Evolutionary conservation across 306 rosid species (phyloP).

Genomic region (Trichosanthes truncata): DNA sequence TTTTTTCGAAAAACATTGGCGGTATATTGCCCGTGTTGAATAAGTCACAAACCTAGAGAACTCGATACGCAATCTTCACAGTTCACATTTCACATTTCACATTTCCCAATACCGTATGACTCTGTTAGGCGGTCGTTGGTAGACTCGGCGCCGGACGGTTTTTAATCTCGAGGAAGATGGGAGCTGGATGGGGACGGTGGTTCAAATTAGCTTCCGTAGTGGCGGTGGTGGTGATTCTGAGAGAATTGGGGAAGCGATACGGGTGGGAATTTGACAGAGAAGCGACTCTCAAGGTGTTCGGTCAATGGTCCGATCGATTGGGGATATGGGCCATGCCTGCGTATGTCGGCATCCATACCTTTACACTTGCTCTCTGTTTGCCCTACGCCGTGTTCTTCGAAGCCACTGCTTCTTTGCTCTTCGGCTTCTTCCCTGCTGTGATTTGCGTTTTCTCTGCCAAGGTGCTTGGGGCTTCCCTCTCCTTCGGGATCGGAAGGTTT

Average conservation of each 20-base stretch:
- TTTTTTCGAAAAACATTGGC: too few relatives aligned
- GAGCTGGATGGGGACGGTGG: slow-evolving; percentile 29
- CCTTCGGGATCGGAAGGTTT: slow-evolving; percentile 84
- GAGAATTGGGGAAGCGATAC: slow-evolving; percentile 17
- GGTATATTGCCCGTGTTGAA: too few relatives aligned
- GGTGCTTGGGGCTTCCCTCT: slow-evolving; percentile 80
- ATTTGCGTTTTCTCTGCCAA: slow-evolving; percentile 80
- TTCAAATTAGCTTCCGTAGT: slow-evolving; percentile 34
- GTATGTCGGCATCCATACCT: slow-evolving; percentile 54
- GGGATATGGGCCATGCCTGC: slow-evolving; percentile 90
- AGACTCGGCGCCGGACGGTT: neutral
- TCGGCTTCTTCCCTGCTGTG: slow-evolving; percentile 69
- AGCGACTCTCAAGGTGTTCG: slow-evolving; percentile 20
- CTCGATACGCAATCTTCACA: neutral
- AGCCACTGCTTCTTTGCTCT: slow-evolving; percentile 71
- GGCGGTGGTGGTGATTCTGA: slow-evolving; percentile 17
- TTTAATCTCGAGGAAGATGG: neutral
- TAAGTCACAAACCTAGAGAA: neutral
- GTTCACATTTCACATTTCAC: neutral
- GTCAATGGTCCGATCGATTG: slow-evolving; percentile 41
- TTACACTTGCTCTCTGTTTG: slow-evolving; percentile 65
- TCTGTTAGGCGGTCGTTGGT: neutral
- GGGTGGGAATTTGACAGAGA: slow-evolving; percentile 49
- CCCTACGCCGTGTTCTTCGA: slow-evolving; percentile 81
- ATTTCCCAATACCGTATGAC: neutral